Conservation (phyloP, 805 yeast species). For the Saitoella complicata region DNA sequence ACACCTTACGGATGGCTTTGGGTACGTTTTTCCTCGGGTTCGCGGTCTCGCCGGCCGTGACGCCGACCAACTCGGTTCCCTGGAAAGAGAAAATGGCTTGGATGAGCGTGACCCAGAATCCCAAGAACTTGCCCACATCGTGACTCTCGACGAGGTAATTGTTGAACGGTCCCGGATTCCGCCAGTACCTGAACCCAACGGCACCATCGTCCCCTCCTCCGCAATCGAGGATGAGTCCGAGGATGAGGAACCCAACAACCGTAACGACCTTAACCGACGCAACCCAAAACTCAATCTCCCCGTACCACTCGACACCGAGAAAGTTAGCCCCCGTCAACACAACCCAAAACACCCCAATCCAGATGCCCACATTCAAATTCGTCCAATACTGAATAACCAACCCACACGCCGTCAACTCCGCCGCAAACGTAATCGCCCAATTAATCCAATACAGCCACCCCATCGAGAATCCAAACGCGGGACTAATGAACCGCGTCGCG, state of each 20-base stretch:
- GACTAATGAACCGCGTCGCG: conserved; percentile 47
- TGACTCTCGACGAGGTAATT: conserved; percentile 23
- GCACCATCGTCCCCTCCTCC: conserved; percentile 72
- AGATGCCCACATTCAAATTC: conserved; percentile 34
- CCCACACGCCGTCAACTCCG: conserved; percentile 50
- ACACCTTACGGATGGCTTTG: conserved; percentile 60
- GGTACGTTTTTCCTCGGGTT: conserved; percentile 56
- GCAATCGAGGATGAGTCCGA: conserved; percentile 42
- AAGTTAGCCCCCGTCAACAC: conserved; percentile 28
- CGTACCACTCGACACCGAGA: conserved; percentile 32
- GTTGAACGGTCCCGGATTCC: conserved; percentile 51
- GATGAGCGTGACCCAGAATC: conserved; percentile 46
- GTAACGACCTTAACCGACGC: conserved; percentile 49
- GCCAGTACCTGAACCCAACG: conserved; percentile 55
- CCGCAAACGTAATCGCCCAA: conserved; percentile 48
- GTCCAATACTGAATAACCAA: conserved; percentile 40
- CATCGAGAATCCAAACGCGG: conserved; percentile 50
- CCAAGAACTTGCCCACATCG: conserved; percentile 39
- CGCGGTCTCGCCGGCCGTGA: conserved; percentile 62
- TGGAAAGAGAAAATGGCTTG: conserved; percentile 52
- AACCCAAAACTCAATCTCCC: conserved; percentile 36
- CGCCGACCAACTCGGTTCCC: conserved; percentile 62
- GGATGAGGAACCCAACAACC: conserved; percentile 47
- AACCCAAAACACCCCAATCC: conserved; percentile 35
- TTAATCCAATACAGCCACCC: conserved; percentile 49